Conservation (phyloP, 1,284 basidiomycete genomes). For the Austroboletus olivaceoglutinosus region DNA sequence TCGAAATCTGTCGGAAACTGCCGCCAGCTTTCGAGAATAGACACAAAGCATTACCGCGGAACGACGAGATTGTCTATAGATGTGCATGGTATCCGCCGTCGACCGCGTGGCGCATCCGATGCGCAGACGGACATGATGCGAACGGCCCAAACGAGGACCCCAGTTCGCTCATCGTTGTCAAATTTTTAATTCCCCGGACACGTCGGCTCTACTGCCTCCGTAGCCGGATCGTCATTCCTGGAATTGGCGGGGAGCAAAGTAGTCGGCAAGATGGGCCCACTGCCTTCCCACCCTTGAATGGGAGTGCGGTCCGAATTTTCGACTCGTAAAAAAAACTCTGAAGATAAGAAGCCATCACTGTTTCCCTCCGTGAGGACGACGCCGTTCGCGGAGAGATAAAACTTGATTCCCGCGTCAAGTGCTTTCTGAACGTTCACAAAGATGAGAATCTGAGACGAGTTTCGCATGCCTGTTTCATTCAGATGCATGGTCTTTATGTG, state of each 20-base stretch:
- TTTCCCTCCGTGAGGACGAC: constrained; percentile 81
- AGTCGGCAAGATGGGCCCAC: not conserved
- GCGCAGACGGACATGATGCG: too few species aligned
- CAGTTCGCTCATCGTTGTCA: not conserved
- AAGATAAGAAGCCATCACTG: constrained; percentile 50
- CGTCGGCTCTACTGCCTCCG: not conserved
- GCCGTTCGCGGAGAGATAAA: constrained; percentile 78
- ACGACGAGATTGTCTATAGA: not conserved
- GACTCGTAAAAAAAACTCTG: constrained; percentile 64
- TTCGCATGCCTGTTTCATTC: constrained; percentile 66
- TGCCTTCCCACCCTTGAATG: constrained; percentile 36
- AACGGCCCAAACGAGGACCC: too few species aligned
- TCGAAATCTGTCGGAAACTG: not conserved
- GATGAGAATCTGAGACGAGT: constrained; percentile 68
- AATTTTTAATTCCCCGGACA: not conserved
- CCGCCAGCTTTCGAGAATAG: not conserved
- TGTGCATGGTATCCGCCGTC: not conserved
- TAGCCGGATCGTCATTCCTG: not conserved
- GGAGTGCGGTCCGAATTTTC: constrained; percentile 39
- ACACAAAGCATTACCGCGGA: not conserved
- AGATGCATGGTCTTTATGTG: not conserved
- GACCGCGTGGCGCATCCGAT: not conserved
- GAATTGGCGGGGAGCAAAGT: not conserved
- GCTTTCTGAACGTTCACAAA: constrained; percentile 74
- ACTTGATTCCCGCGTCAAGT: constrained; percentile 66